Evolutionary conservation across 768 basidiomycete species (phyloP), one percentile per base, ranked within the genome.

Genomic region (Macrolepiota fuliginosa): DNA sequence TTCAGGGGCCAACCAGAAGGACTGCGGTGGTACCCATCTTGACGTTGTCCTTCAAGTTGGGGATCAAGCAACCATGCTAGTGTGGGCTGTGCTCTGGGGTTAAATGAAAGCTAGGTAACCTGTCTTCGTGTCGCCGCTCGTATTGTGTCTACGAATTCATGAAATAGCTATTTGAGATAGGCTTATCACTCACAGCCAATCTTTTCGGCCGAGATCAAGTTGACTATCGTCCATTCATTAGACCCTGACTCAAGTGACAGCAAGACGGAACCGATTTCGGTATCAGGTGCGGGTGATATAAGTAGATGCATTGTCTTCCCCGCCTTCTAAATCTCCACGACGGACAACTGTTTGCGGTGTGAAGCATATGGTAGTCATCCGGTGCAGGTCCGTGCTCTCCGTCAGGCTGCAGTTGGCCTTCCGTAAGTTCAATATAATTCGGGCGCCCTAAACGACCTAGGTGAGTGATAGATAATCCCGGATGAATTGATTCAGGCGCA

Each of bases 61-160:
- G 25, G 29, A 24, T 13, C 11, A 54, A 37, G 5, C 15, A 10
- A 7, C 22, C 11, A 2, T 24, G n/a, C 19, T 22, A 24, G 29
- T 32, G 29, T 32, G 7, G 35, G 53, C 53, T 39, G 37, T 54
- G 36, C n/a, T 39, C 9, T 12, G 36, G 12, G 32, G 11, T 54
- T 6, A 54, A 19, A 54, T 22, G 24, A 62, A 52, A 39, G 62
- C 69, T 42, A 67, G 47, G 58, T 32, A 24, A 32, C 24, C 17
- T 39, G 15, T 51, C 47, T 37, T 47, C 51, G 25, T 25, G 12
- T 32, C 11, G 4, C 36, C n/a, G 29, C 9, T 46, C 46, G 25
- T 27, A 1, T 53, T 12, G n/a, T n/a, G n/a, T n/a, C n/a, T n/a
- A n/a, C n/a, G n/a, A n/a, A n/a, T n/a, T n/a, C n/a, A n/a, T n/a